phyloP scores from a whole-genome alignment of 495 filamentous ascomycete genomes.

The Penicillium chermesinum region DNA sequence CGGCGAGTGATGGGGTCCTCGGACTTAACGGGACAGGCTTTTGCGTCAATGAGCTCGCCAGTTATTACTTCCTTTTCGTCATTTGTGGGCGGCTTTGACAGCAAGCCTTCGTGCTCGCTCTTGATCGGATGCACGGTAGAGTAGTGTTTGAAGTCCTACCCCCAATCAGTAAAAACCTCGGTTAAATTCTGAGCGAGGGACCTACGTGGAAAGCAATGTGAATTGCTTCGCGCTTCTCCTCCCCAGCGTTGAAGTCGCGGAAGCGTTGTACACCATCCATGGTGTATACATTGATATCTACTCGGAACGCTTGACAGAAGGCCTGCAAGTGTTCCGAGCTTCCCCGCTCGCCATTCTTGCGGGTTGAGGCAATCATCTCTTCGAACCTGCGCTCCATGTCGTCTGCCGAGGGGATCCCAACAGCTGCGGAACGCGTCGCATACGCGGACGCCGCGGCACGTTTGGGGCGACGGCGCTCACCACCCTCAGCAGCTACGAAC shows the following conservation, averaged over 20 bases:
- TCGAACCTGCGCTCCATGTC: constrained; percentile 62
- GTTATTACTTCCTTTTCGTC: too few relatives aligned
- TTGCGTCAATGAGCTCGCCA: too few relatives aligned
- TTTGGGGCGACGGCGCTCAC: constrained; percentile 58
- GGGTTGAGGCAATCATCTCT: constrained; percentile 55
- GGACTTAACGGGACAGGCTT: neutral
- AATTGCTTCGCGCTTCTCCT: constrained; percentile 38
- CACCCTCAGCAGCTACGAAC: constrained; percentile 59
- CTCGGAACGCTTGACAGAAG: constrained; percentile 57
- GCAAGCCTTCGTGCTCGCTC: constrained; percentile 52
- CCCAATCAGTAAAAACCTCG: neutral
- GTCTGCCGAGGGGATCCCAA: constrained; percentile 41
- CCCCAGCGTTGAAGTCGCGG: constrained; percentile 43
- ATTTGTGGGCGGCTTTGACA: constrained; percentile 2
- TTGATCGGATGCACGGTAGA: constrained; percentile 62
- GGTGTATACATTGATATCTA: constrained; percentile 62
- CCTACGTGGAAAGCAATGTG: constrained; percentile 73
- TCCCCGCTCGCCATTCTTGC: constrained; percentile 59
- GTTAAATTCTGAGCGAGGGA: constrained; percentile 2
- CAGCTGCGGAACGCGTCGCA: constrained; percentile 33
- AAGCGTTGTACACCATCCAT: constrained; percentile 39
- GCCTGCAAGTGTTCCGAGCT: constrained; percentile 70
- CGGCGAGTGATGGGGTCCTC: neutral
- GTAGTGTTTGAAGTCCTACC: constrained; percentile 62
- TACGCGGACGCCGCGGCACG: constrained; percentile 46